These are phyloP conservation scores for Rhododendron vialii DNA, from an alignment of 148 eudicot species.

Conservation along the genomic window DNA sequence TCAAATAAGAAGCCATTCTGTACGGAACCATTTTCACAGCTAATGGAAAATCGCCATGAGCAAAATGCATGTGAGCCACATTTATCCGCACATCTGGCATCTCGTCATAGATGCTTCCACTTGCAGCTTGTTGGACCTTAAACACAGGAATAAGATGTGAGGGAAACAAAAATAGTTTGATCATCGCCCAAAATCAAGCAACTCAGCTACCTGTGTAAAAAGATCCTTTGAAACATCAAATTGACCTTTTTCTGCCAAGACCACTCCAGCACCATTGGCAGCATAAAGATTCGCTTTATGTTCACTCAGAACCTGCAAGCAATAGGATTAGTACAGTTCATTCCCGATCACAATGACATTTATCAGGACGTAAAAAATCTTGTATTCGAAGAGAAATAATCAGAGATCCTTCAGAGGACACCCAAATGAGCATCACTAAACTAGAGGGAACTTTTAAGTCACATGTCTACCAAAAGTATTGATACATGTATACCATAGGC, in stretches of 20 bases:
- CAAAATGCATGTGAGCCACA: slow-evolving; percentile 95
- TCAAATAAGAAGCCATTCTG: not conserved
- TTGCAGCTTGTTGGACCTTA: slow-evolving; percentile 97
- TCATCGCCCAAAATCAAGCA: not conserved
- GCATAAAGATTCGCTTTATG: slow-evolving; percentile 77
- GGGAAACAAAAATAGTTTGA: slow-evolving; percentile 1
- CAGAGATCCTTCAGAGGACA: not conserved
- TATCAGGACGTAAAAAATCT: not conserved
- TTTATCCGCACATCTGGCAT: slow-evolving; percentile 99
- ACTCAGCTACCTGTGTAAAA: slow-evolving; percentile 62
- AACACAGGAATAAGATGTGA: slow-evolving; percentile 2
- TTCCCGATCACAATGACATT: not conserved
- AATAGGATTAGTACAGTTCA: not conserved
- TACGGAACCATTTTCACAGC: slow-evolving; percentile 81
- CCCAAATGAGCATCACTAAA: slow-evolving; percentile 5
- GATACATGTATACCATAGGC: not conserved
- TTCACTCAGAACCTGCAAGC: slow-evolving; percentile 62
- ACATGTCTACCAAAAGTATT: not conserved
- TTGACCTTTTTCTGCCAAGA: slow-evolving; percentile 92
- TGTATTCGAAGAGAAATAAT: not conserved
- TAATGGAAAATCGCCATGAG: slow-evolving; percentile 77
- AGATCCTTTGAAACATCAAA: slow-evolving; percentile 87
- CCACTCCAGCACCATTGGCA: slow-evolving; percentile 94
- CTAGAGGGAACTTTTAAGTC: not conserved
- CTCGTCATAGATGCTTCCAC: slow-evolving; percentile 74